Percentiles rank a stretch among this genome's conserved stretches.
Evolutionary conservation across 371 early-diverging fungal species (phyloP).

Genomic region (Vairimorpha necatrix): DNA sequence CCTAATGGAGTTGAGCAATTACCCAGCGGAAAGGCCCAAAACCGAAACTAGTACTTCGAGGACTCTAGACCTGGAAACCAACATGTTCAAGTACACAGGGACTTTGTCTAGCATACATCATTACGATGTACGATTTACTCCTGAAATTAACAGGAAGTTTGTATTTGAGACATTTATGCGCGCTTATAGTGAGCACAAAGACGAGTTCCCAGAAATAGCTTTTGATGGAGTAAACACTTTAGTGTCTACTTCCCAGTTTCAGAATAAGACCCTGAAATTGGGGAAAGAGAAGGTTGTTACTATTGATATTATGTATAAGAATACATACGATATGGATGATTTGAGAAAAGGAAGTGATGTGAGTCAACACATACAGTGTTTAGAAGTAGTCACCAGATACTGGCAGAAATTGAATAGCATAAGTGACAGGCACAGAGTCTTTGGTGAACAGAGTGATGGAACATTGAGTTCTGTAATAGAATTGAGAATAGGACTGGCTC

Average conservation of each 20-base stretch:
- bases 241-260: slow-evolving; percentile 30
- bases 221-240: slow-evolving; percentile 48
- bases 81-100: slow-evolving; percentile 38
- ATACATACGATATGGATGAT: slow-evolving; percentile 14
- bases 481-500: slow-evolving; percentile 41
- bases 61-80: neutral
- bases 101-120: neutral
- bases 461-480: slow-evolving; percentile 40
- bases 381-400: slow-evolving; percentile 28
- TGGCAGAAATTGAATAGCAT: slow-evolving; percentile 17
- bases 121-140: slow-evolving; percentile 37
- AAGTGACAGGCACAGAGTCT: slow-evolving; percentile 32
- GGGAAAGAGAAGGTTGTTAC: slow-evolving; percentile 5
- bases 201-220: neutral
- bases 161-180: neutral
- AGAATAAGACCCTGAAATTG: slow-evolving; percentile 6
- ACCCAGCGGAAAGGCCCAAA: slow-evolving; percentile 1
- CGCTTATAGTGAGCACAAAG: neutral
- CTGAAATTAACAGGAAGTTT: slow-evolving; percentile 36
- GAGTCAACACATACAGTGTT: slow-evolving; percentile 23
- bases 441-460: neutral
- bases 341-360: neutral
- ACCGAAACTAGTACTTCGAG: neutral
- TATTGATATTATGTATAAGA: slow-evolving; percentile 24
- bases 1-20: neutral